phyloP scores from a whole-genome alignment of 441 rosid species.

The Euphorbia schlechtendalii region DNA sequence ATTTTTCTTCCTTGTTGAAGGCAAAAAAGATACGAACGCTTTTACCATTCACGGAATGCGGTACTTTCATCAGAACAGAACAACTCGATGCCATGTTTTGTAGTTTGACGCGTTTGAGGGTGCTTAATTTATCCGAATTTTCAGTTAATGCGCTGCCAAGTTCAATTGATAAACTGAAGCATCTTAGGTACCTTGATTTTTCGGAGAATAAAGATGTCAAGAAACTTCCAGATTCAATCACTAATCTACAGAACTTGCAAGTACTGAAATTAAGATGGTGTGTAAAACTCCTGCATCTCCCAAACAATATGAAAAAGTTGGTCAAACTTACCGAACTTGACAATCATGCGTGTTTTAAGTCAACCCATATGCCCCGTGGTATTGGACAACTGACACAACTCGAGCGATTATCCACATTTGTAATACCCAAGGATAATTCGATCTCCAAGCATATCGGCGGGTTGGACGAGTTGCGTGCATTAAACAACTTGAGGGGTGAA shows the following conservation, averaged over 20 bases:
- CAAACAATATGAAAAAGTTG: constrained; percentile 12
- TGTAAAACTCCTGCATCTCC: constrained; percentile 13
- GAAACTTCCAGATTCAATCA: too few species aligned
- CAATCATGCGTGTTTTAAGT: constrained; percentile 1
- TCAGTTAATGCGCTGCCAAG: neutral
- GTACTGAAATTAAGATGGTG: constrained; percentile 4
- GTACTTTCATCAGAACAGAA: too few species aligned
- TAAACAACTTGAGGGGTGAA: too few species aligned
- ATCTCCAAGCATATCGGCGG: neutral
- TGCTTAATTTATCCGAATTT: neutral
- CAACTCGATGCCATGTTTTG: neutral
- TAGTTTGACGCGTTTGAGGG: constrained; percentile 16
- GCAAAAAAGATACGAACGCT: neutral
- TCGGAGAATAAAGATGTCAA: neutral
- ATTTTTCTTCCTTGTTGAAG: neutral
- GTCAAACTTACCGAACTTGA: constrained; percentile 19
- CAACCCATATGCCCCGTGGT: constrained; percentile 25
- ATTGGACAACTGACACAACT: constrained; percentile 11
- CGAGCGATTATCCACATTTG: constrained; percentile 9
- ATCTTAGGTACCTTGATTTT: constrained; percentile 14
- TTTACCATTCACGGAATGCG: neutral
- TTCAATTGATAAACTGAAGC: constrained; percentile 8
- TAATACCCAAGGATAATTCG: neutral
- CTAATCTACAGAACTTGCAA: constrained; percentile 7
- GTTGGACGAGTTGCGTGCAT: neutral